phyloP scores from a whole-genome alignment of 31 red algal species.

The Asparagopsis taxiformis region DNA sequence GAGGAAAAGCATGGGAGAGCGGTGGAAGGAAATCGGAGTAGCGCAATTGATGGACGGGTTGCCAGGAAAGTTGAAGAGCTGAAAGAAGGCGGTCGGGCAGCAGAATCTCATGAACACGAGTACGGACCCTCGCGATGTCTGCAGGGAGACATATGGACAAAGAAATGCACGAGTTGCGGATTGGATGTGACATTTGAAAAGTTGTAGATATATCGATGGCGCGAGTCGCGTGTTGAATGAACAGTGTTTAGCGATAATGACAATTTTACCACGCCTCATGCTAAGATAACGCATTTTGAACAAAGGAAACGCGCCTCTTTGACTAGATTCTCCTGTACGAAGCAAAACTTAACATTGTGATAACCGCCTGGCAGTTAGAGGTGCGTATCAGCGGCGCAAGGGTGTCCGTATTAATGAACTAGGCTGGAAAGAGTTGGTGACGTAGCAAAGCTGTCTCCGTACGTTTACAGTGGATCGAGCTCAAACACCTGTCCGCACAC shows the following conservation, averaged over 20 bases:
- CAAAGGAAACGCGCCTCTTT: no score
- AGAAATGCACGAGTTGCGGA: constrained; percentile 68
- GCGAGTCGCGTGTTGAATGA: neutral
- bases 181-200: constrained; percentile 68
- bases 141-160: constrained; percentile 50
- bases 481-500: constrained; percentile 93
- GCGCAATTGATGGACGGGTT: neutral
- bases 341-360: no score
- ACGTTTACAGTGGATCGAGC: constrained; percentile 70
- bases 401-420: no score
- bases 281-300: no score
- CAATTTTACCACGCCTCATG: no score
- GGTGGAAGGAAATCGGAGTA: neutral
- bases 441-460: no score
- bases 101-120: constrained; percentile 45
- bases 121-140: constrained; percentile 19
- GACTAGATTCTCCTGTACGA: no score
- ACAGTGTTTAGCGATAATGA: neutral
- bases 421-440: no score
- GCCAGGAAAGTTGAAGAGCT: neutral
- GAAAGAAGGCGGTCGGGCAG: neutral
- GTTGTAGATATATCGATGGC: constrained; percentile 10
- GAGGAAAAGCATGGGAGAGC: constrained; percentile 21
- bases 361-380: no score
- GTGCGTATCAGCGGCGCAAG: no score